Percentiles rank a stretch among this genome's conserved stretches.
phyloP scores from a whole-genome alignment of 306 rosid genomes.

The Vachellia pachyceras region DNA sequence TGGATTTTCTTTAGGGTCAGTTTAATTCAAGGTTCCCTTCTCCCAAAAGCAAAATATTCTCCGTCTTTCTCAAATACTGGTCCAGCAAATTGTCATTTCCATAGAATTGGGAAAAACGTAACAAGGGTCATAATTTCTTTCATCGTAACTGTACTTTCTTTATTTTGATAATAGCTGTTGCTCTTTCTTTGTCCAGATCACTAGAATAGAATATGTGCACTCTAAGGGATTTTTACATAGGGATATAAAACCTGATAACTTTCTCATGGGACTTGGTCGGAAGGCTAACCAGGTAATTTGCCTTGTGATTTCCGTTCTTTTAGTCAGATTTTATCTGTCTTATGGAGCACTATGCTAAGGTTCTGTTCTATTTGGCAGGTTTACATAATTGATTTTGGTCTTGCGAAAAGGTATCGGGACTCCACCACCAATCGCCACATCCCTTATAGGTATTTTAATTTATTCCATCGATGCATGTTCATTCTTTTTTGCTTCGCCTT shows the following conservation, averaged over 20 bases:
- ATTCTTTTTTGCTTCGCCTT: not conserved
- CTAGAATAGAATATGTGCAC: slow-evolving; percentile 89
- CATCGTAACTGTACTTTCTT: not conserved
- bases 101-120: not conserved
- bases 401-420: slow-evolving; percentile 92
- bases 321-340: not conserved
- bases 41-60: not conserved
- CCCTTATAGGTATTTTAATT: slow-evolving; percentile 67
- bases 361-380: slow-evolving; percentile 56
- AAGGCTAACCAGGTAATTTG: slow-evolving; percentile 89
- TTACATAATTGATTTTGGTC: slow-evolving; percentile 91
- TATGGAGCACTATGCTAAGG: slow-evolving; percentile 4
- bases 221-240: slow-evolving; percentile 95
- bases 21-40: not conserved
- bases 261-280: slow-evolving; percentile 99
- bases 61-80: slow-evolving; percentile 8
- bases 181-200: slow-evolving; percentile 52
- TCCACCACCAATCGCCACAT: slow-evolving; percentile 86
- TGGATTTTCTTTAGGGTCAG: not conserved
- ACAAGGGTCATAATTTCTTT: not conserved
- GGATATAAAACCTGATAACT: slow-evolving; percentile 96
- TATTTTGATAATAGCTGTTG: not conserved
- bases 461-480: slow-evolving; percentile 5
- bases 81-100: not conserved
- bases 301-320: slow-evolving; percentile 14